Percentiles rank a stretch among this genome's conserved stretches.
phyloP scores from a whole-genome alignment of 352 stramenopile species.

The Globisporangium perplexum region DNA sequence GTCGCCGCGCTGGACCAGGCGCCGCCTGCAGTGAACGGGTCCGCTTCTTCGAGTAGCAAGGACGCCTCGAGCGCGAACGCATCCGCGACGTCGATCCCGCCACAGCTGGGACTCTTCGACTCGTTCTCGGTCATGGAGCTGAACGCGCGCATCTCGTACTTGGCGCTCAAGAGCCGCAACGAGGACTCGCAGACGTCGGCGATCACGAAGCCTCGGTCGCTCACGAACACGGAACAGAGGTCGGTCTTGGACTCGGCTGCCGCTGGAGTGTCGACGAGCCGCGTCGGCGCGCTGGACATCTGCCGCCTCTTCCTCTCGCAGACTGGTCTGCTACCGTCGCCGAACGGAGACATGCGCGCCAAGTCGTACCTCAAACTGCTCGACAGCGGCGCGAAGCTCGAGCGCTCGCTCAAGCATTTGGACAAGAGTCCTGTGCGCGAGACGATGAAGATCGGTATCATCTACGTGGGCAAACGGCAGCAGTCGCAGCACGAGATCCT shows the following conservation, averaged over 20 bases:
- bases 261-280: slow-evolving; percentile 27
- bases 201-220: slow-evolving; percentile 34
- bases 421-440: slow-evolving; percentile 85
- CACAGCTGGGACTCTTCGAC: slow-evolving; percentile 77
- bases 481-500: slow-evolving; percentile 77
- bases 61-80: slow-evolving; percentile 6
- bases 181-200: slow-evolving; percentile 26
- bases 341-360: slow-evolving; percentile 49
- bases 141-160: slow-evolving; percentile 69
- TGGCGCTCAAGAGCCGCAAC: slow-evolving; percentile 40
- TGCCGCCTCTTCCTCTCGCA: slow-evolving; percentile 81
- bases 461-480: slow-evolving; percentile 77
- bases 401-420: slow-evolving; percentile 76
- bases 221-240: slow-evolving; percentile 8
- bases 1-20: slow-evolving; percentile 59
- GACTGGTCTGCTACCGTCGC: slow-evolving; percentile 53
- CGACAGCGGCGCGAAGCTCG: slow-evolving; percentile 68
- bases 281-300: slow-evolving; percentile 67
- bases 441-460: slow-evolving; percentile 88
- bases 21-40: slow-evolving; percentile 8
- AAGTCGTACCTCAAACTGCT: slow-evolving; percentile 59
- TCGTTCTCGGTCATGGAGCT: slow-evolving; percentile 86
- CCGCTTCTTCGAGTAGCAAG: slow-evolving; percentile 10
- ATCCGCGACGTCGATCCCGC: slow-evolving; percentile 33
- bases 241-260: slow-evolving; percentile 23